A percentile compares a stretch with the other conserved stretches of the same genome.
Evolutionary conservation across 306 rosid species (phyloP).

Genomic region (Cercis canadensis): DNA sequence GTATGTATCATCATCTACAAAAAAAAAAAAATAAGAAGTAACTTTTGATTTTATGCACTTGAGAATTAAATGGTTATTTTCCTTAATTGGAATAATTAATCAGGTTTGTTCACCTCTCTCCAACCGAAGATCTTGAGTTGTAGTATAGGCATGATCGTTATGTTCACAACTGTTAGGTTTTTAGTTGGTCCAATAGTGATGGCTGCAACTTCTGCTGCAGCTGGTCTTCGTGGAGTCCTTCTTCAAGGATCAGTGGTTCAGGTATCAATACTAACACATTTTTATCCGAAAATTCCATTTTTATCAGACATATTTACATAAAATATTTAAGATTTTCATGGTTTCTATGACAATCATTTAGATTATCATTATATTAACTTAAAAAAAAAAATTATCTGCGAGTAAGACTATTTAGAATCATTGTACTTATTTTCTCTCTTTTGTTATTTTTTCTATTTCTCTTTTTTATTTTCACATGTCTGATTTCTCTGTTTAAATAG

Average conservation of each 20-base stretch:
- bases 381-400: too few species aligned
- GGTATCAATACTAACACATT: too few species aligned
- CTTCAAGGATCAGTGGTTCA: conserved; percentile 36
- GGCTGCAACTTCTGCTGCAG: conserved; percentile 34
- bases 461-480: too few species aligned
- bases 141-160: background rate
- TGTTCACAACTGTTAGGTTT: conserved; percentile 28
- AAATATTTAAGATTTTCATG: too few species aligned
- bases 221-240: conserved; percentile 38
- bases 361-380: too few species aligned
- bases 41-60: background rate
- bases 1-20: background rate
- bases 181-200: conserved; percentile 36
- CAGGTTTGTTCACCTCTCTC: conserved; percentile 39
- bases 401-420: too few species aligned
- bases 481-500: too few species aligned
- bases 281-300: too few species aligned
- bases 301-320: too few species aligned
- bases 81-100: background rate
- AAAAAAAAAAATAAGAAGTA: background rate
- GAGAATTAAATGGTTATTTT: background rate
- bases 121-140: conserved; percentile 35
- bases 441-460: too few species aligned
- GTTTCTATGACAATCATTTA: too few species aligned
- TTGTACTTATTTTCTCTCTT: too few species aligned